Evolutionary conservation across 192 early-diverging fungal genomes (phyloP).

Genomic region (Dimargaris cristalligena): DNA sequence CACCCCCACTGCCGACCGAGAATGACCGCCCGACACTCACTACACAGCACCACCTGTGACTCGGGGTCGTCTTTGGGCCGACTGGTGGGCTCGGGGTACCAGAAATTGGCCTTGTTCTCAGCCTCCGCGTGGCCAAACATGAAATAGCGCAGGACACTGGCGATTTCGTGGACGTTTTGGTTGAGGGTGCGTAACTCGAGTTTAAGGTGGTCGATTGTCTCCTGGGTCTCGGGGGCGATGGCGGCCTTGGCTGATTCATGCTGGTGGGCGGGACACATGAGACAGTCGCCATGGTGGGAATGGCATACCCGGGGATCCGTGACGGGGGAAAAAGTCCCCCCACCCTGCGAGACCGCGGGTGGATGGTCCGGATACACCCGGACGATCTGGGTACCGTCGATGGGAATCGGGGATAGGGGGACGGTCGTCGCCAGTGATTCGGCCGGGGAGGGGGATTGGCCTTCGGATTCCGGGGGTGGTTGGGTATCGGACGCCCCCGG

Average conservation of each 20-base stretch:
- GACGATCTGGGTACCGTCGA: neutral
- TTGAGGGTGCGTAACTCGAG: neutral
- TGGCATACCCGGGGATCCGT: neutral
- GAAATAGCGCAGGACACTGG: neutral
- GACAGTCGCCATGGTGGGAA: neutral
- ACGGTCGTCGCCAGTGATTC: too few relatives aligned
- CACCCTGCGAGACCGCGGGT: neutral
- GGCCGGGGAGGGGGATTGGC: too few relatives aligned
- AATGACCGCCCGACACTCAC: conserved; percentile 4
- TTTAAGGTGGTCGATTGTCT: neutral
- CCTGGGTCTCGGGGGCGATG: neutral
- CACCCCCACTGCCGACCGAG: neutral
- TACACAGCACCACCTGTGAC: neutral
- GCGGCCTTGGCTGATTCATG: neutral
- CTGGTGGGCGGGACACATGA: neutral
- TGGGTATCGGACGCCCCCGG: too few relatives aligned
- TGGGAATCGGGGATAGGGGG: too few relatives aligned
- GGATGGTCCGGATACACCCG: neutral
- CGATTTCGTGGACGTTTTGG: neutral
- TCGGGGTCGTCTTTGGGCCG: conserved; percentile 3
- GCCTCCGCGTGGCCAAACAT: neutral
- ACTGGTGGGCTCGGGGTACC: conserved; percentile 2
- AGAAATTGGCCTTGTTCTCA: neutral
- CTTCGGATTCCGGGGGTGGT: too few relatives aligned
- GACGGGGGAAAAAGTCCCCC: too few relatives aligned